Evolutionary conservation across 164 flowering plant species (phyloP).

Genomic region (Echeveria elegans): DNA sequence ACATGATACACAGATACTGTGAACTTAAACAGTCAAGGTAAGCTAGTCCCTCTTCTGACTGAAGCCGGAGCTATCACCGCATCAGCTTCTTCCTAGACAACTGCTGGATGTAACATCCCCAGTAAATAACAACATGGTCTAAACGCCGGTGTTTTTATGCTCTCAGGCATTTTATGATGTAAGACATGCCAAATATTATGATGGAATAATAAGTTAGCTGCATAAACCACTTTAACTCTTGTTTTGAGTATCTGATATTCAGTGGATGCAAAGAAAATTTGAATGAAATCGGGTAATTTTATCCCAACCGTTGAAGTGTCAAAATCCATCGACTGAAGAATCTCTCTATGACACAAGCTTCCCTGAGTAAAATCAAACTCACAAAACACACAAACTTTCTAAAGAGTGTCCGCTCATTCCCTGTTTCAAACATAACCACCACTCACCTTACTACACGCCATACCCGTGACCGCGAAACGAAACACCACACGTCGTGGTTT

Average conservation of each 20-base stretch:
- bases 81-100: conserved; percentile 15
- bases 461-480: neutral
- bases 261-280: no score
- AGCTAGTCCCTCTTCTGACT: conserved; percentile 68
- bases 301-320: no score
- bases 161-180: neutral
- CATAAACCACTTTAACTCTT: no score
- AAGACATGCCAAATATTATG: no score
- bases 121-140: neutral
- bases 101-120: neutral
- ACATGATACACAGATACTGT: conserved; percentile 34
- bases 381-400: no score
- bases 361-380: no score
- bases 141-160: neutral
- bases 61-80: conserved; percentile 56
- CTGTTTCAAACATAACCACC: neutral
- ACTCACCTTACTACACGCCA: neutral
- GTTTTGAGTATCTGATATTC: no score
- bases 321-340: no score
- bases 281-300: no score
- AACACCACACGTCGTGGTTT: neutral
- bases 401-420: neutral
- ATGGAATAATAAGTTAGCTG: no score
- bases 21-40: conserved; percentile 45
- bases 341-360: neutral